Evolutionary conservation across 345 rosid genomes (phyloP), one percentile per base, ranked within the genome.

Genomic region (Lepidium didymum): DNA sequence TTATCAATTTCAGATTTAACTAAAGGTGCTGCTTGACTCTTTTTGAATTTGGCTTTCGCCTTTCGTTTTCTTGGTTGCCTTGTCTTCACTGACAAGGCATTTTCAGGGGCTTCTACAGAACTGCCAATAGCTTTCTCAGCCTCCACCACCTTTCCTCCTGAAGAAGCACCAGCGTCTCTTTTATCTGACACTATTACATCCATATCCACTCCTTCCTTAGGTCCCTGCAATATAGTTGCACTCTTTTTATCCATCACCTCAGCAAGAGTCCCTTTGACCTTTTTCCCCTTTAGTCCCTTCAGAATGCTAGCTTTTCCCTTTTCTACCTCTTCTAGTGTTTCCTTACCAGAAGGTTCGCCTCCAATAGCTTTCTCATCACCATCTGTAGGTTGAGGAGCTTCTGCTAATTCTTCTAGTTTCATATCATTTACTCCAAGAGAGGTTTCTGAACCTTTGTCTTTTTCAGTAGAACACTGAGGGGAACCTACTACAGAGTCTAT

Each of bases 21-120:
- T 27, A 71, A 44, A 33, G 42, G 69, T 62, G 73, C 76, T 27
- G 65, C 80, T 18, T 72, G 40, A 62, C 80, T 33, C 75, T 90
- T 87, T 23, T 47, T 70, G 35, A 76, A 66, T 57, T 70, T 82
- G 19, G 83, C 53, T 55, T 64, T 81, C n/a, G 72, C 80, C 77
- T 54, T 83, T 63, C 69, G 47, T 57, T 72, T 72, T 36, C 71
- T 71, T 40, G 71, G 58, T 18, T 56, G 63, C 80, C 70, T 67
- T 41, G 65, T 79, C 64, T 63, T 56, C 52, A 84, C 55, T 64
- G 82, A 12, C 56, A 74, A 69, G 21, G 72, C 69, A 56, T 67
- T 74, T 46, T 7, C 62, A 69, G 36, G 41, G 56, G 64, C 23
- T 37, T 45, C 70, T 8, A 27, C 51, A 15, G 78, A 78, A 37